Conservation (phyloP, 2,329 filamentous ascomycete species). For the Dothistroma septosporum region DNA sequence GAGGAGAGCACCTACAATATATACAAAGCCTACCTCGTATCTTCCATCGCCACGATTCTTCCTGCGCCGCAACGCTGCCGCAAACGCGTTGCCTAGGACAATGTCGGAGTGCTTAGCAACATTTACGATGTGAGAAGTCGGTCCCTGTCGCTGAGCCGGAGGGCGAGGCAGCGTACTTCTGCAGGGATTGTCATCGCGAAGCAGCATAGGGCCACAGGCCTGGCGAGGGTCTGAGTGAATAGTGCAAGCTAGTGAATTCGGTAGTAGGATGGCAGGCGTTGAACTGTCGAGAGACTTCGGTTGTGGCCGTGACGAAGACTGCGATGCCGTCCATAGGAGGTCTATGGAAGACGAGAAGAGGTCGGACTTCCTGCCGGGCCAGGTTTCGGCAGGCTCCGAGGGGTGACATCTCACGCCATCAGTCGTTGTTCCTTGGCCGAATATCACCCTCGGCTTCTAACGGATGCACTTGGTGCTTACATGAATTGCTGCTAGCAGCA, state of each 20-base stretch:
- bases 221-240: neutral
- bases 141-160: neutral
- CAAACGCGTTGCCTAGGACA: neutral
- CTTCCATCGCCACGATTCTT: neutral
- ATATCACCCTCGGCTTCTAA: too few species aligned
- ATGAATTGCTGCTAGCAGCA: too few species aligned
- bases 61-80: neutral
- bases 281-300: slow-evolving; percentile 4
- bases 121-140: too few species aligned
- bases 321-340: neutral
- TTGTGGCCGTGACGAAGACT: neutral
- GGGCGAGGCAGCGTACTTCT: neutral
- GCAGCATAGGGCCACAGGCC: neutral
- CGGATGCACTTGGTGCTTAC: too few species aligned
- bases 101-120: slow-evolving; percentile 4
- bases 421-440: too few species aligned
- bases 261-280: neutral
- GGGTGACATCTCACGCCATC: neutral
- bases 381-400: neutral
- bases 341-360: neutral
- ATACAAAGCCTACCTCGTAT: neutral
- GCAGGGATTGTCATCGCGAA: slow-evolving; percentile 1
- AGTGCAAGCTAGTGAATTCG: neutral
- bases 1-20: neutral
- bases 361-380: neutral